Percentiles rank a stretch among this genome's conserved stretches.
Conservation (phyloP, 1,284 basidiomycete species). For the Sanghuangporus sanghuang region DNA sequence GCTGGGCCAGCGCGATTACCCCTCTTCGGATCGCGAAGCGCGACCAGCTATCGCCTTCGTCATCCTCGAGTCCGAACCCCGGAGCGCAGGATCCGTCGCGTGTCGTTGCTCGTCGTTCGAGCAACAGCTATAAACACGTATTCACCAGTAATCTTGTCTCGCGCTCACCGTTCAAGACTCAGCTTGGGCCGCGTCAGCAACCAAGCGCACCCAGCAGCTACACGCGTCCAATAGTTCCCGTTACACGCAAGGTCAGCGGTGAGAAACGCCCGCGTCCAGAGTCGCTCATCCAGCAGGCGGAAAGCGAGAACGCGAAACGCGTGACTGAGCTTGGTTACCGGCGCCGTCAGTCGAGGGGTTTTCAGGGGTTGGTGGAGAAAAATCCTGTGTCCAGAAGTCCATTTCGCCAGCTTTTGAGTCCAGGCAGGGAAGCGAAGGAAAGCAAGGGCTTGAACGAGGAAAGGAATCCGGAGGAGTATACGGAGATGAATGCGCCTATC, state of each 20-base stretch:
- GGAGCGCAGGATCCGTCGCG: conserved; percentile 27
- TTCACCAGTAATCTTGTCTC: conserved; percentile 79
- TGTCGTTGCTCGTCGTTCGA: conserved; percentile 57
- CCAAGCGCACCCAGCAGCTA: not conserved
- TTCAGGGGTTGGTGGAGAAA: conserved; percentile 68
- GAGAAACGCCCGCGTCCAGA: conserved; percentile 67
- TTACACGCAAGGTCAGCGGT: conserved; percentile 57
- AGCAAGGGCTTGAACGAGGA: not conserved
- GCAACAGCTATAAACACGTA: conserved; percentile 80
- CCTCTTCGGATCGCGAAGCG: conserved; percentile 72
- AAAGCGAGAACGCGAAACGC: conserved; percentile 67
- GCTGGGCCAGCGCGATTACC: conserved; percentile 35
- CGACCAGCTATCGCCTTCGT: conserved; percentile 33
- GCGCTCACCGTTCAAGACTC: conserved; percentile 84
- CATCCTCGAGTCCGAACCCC: conserved; percentile 27
- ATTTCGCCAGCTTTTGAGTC: conserved; percentile 43
- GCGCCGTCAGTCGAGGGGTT: conserved; percentile 69
- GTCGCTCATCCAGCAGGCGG: conserved; percentile 62
- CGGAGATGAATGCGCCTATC: conserved; percentile 6
- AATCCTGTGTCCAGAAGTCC: conserved; percentile 84
- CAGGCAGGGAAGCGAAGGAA: conserved; percentile 4
- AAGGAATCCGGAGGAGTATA: not conserved
- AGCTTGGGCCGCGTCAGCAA: conserved; percentile 35
- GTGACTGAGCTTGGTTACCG: conserved; percentile 47
- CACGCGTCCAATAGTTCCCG: conserved; percentile 1